Percentiles rank a stretch among this genome's conserved stretches.
Conservation (phyloP, 2,329 filamentous ascomycete species). For the Talaromyces sp. region DNA sequence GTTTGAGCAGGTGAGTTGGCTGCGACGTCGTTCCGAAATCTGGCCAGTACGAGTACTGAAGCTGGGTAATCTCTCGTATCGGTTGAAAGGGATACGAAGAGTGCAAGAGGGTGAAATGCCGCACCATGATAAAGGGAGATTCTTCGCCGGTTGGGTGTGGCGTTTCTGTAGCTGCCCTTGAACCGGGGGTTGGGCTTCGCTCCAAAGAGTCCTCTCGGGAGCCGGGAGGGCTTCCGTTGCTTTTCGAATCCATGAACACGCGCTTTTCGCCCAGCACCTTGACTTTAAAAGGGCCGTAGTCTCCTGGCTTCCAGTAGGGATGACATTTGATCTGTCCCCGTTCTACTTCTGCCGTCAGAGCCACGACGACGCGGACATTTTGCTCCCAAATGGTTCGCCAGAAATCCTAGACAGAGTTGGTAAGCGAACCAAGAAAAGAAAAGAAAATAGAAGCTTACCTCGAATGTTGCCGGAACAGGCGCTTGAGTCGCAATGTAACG, state of each 20-base stretch:
- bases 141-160: constrained; percentile 43
- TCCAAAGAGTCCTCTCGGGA: constrained; percentile 30
- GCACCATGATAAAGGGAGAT: constrained; percentile 70
- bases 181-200: constrained; percentile 22
- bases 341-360: constrained; percentile 91
- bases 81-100: constrained; percentile 72
- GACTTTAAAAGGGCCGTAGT: constrained; percentile 73
- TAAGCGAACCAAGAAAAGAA: background rate
- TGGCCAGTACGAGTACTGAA: constrained; percentile 95
- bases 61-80: constrained; percentile 86
- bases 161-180: constrained; percentile 26
- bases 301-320: constrained; percentile 78
- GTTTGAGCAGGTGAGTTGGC: constrained; percentile 74
- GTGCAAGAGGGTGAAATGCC: constrained; percentile 82
- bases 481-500: constrained; percentile 94
- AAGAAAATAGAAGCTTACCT: constrained; percentile 51
- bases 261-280: constrained; percentile 76
- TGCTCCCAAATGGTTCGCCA: constrained; percentile 98
- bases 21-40: constrained; percentile 92
- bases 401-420: constrained; percentile 63
- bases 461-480: constrained; percentile 85
- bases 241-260: constrained; percentile 64
- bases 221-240: constrained; percentile 40
- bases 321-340: constrained; percentile 93
- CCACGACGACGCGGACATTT: constrained; percentile 89